Evolutionary conservation across 495 filamentous ascomycete genomes (phyloP), one percentile per base, ranked within the genome.

Genomic region (Stereocaulon alpinum): DNA sequence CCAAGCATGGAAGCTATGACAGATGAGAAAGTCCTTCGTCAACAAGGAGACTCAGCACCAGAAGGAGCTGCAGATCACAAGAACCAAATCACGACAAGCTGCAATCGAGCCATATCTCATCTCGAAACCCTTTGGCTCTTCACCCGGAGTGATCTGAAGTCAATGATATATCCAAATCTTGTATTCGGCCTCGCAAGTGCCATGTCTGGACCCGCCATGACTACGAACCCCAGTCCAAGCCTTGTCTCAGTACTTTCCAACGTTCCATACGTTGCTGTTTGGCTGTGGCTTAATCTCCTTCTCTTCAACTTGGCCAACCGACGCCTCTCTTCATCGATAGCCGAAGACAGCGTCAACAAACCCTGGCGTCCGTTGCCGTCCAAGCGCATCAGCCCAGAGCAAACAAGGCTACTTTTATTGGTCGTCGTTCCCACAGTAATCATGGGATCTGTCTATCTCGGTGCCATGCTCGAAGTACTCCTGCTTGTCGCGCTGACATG

Each of bases 271-370:
- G 44, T 61, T 11, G 15, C 45, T 11, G 15, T 61, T 0, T 64
- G 40, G 20, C 42, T 47, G 55, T 69, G 63, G 63, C 11, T 42
- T 40, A 64, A 72, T 58, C 55, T 77, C 27, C 61, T 79, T 30
- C 53, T 71, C 45, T 73, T 73, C 63, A 64, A 66, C 57, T 63
- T 80, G 15, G 66, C 69, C 30, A 82, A 81, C 66, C 77, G 81
- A 60, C 71, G 76, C 10, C 66, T 60, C 14, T 68, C 70, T 0
- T 60, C 66, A 20, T 76, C 77, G 3, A 62, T 78, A 11, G 34
- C 60, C 0, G 80, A 81, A 66, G 79, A 82, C 60, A 11, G 27
- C 0, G 60, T 79, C 60, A 83, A 84, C 68, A 84, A 83, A 66
- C 77, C 77, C 0, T 82, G 79, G 77, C 71, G 80, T 0, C 76